These are phyloP conservation scores for Peziza echinospora DNA, from an alignment of 495 filamentous ascomycete species.

Conservation along the genomic window DNA sequence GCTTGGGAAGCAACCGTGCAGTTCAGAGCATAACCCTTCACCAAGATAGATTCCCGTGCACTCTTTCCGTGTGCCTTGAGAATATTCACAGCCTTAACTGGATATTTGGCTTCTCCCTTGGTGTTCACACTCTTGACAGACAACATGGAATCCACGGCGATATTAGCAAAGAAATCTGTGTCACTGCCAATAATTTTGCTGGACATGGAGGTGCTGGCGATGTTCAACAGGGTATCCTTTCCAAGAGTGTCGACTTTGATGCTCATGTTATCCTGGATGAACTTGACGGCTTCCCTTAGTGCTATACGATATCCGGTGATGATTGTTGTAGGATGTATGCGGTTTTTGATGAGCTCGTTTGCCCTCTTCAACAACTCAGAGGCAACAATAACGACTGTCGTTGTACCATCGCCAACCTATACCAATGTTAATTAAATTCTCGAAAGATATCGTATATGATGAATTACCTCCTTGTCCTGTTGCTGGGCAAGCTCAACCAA, in stretches of 20 bases:
- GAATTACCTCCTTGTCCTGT: slow-evolving; percentile 74
- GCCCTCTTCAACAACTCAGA: slow-evolving; percentile 82
- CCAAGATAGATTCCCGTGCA: slow-evolving; percentile 64
- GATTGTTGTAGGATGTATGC: slow-evolving; percentile 98
- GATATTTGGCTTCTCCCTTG: slow-evolving; percentile 79
- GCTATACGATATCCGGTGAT: slow-evolving; percentile 95
- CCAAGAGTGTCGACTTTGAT: slow-evolving; percentile 82
- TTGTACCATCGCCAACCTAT: slow-evolving; percentile 86
- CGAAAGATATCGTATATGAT: background rate
- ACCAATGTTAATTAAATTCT: slow-evolving; percentile 5
- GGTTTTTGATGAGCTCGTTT: slow-evolving; percentile 98
- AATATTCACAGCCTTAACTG: slow-evolving; percentile 96
- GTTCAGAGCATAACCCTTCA: slow-evolving; percentile 94
- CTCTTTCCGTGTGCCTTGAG: slow-evolving; percentile 96
- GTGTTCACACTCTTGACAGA: slow-evolving; percentile 84
- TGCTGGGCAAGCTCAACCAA: slow-evolving; percentile 93
- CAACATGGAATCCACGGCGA: slow-evolving; percentile 92
- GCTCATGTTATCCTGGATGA: slow-evolving; percentile 95
- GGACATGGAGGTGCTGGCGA: slow-evolving; percentile 98
- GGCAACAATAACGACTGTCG: slow-evolving; percentile 90
- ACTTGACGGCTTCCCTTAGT: slow-evolving; percentile 87
- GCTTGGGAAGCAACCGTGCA: slow-evolving; percentile 97
- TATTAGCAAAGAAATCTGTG: slow-evolving; percentile 88
- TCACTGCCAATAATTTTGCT: slow-evolving; percentile 96
- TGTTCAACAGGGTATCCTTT: slow-evolving; percentile 72